phyloP scores from a whole-genome alignment of 495 filamentous ascomycete species.

The Aspergillus indologenus region DNA sequence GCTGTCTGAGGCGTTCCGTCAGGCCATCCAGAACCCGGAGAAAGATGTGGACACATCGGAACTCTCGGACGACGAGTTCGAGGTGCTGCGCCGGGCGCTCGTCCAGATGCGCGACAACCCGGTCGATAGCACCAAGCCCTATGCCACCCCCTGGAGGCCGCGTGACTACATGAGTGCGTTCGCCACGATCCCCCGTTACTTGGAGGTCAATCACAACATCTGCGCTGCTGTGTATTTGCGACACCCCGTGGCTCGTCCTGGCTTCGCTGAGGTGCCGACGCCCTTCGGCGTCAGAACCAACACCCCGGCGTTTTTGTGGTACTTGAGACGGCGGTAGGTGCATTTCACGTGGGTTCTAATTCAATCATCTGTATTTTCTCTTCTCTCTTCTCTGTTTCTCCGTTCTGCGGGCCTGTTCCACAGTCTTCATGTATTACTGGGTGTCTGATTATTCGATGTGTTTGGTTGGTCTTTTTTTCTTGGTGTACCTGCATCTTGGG shows the following conservation, averaged over 20 bases:
- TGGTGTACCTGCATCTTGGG: constrained; percentile 29
- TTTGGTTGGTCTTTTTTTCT: constrained; percentile 16
- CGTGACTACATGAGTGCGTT: constrained; percentile 84
- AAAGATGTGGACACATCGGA: constrained; percentile 39
- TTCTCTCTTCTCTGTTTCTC: constrained; percentile 16
- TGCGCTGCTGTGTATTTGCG: constrained; percentile 93
- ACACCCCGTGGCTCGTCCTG: constrained; percentile 89
- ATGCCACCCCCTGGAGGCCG: constrained; percentile 88
- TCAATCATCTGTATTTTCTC: no score
- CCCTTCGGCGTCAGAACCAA: constrained; percentile 66
- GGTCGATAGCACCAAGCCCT: constrained; percentile 73
- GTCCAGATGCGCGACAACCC: constrained; percentile 65
- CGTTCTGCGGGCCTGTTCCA: constrained; percentile 22
- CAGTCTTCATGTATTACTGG: constrained; percentile 41
- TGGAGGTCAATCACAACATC: constrained; percentile 95
- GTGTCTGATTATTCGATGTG: constrained; percentile 22
- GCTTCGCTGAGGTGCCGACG: constrained; percentile 84
- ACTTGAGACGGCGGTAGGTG: constrained; percentile 70
- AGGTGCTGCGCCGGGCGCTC: constrained; percentile 48
- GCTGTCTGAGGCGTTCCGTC: constrained; percentile 43
- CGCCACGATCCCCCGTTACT: constrained; percentile 89
- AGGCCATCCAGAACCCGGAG: constrained; percentile 36
- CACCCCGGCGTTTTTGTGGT: constrained; percentile 90
- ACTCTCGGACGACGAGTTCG: constrained; percentile 40
- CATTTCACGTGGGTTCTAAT: neutral